Evolutionary conservation across 129 eudicot species (phyloP).

Genomic region (sunflower (Helianthus annuus)): HanXRQr2.0-SUNRISE NC_035446.2:152151871-152152370

Average conservation of each 20-base stretch:
- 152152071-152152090: slow-evolving; percentile 75
- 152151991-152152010: slow-evolving; percentile 75
- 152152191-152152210: slow-evolving; percentile 98
- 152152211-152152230: slow-evolving; percentile 94
- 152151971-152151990: slow-evolving; percentile 71
- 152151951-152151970: slow-evolving; percentile 62
- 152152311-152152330: slow-evolving; percentile 46
- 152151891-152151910: not conserved
- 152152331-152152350: slow-evolving; percentile 88
- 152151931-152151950: not conserved
- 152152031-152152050: slow-evolving; percentile 88
- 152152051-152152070: slow-evolving; percentile 94
- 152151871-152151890: slow-evolving; percentile 73
- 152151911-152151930: not conserved
- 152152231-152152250: slow-evolving; percentile 99
- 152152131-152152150: not conserved
- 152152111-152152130: slow-evolving; percentile 4
- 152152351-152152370: slow-evolving; percentile 89
- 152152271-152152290: slow-evolving; percentile 9
- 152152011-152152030: slow-evolving; percentile 81
- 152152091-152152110: slow-evolving; percentile 7
- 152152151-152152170: slow-evolving; percentile 35
- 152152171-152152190: slow-evolving; percentile 88
- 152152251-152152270: slow-evolving; percentile 96
- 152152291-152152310: not conserved